phyloP scores from a whole-genome alignment of 305 asterid species.

The Euphrasia arctica region DNA sequence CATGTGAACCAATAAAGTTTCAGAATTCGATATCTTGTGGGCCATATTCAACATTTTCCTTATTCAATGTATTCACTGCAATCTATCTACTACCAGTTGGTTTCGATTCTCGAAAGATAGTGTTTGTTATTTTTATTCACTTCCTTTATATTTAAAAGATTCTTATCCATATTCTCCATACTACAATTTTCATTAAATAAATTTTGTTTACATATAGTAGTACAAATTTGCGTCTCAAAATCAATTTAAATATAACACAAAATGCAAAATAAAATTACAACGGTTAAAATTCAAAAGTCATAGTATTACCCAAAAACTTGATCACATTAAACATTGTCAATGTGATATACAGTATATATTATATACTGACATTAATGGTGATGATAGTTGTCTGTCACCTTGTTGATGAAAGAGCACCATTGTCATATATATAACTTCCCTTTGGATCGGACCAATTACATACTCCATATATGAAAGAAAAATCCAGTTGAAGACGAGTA shows the following conservation, averaged over 20 bases:
- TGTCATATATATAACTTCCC: neutral
- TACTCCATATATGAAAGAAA: too few relatives aligned
- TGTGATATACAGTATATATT: neutral
- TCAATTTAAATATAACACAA: neutral
- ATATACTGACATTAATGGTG: neutral
- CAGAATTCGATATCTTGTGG: slow-evolving; percentile 18
- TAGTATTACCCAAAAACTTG: slow-evolving; percentile 13
- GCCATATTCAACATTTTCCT: neutral
- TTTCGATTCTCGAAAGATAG: too few relatives aligned
- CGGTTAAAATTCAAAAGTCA: too few relatives aligned
- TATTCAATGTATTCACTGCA: neutral
- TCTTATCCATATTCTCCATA: too few relatives aligned
- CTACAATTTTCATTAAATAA: too few relatives aligned
- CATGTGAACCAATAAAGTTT: slow-evolving; percentile 17
- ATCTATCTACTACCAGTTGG: too few relatives aligned
- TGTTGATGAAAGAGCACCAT: neutral
- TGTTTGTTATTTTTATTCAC: too few relatives aligned
- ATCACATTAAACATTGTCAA: slow-evolving; percentile 12
- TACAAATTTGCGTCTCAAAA: too few relatives aligned
- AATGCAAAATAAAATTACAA: neutral
- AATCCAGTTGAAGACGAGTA: neutral
- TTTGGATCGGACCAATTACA: too few relatives aligned
- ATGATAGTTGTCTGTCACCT: neutral
- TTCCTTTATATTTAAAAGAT: too few relatives aligned
- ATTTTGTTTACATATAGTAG: too few relatives aligned